Base-by-base conservation (phyloP, 768 basidiomycete species). In the Phaeolepiota aurea region DNA sequence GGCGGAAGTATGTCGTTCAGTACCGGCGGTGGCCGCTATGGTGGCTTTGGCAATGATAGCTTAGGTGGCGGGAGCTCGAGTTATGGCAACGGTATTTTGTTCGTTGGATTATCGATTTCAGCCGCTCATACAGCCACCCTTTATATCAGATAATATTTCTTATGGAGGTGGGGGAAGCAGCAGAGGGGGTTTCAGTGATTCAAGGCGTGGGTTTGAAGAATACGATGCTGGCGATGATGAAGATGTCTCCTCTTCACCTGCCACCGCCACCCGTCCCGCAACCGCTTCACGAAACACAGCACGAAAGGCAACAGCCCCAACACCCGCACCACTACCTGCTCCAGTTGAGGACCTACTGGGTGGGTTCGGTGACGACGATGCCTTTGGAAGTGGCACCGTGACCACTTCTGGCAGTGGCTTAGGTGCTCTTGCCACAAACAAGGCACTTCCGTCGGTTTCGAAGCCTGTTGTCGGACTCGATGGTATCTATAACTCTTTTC, bases 171-270 rank as follows among this genome's bases (percentile, higher is more conserved):
- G 15, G 9, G 14, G 33, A 3, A 30, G n/a, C 38, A 38, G 47
- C 20, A 25, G 37, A 31, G 41, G 49, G n/a, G 72, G 71, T 1
- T 87, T 84, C 62, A 68, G 74, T 38, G 86, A 89, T 45, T 66
- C 61, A 10, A 56, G 76, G 30, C 64, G 77, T 41, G 74, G 76
- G 18, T 97, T 79, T 48, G 93, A 98, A 52, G 93, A 97, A 57
- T 99, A 99, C 59, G 87, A 94, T 48, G 96, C 94, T 10, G 94
- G 94, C 1, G 90, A 90, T 44, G 93, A 97, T 45, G 91, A 94
- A 46, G 54, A 66, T 22, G 46, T 58, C 13, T 41, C 56, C 11
- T 48, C 44, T 13, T 46, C 57, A 33, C 55, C 63, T 32, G 50
- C 60, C 55, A 30, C 59, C 50, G 43, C 54, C 32, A 46, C 63